Percentiles rank a stretch among this genome's conserved stretches.
Conservation (phyloP, 441 rosid species). For the Erodium moschatum region DNA sequence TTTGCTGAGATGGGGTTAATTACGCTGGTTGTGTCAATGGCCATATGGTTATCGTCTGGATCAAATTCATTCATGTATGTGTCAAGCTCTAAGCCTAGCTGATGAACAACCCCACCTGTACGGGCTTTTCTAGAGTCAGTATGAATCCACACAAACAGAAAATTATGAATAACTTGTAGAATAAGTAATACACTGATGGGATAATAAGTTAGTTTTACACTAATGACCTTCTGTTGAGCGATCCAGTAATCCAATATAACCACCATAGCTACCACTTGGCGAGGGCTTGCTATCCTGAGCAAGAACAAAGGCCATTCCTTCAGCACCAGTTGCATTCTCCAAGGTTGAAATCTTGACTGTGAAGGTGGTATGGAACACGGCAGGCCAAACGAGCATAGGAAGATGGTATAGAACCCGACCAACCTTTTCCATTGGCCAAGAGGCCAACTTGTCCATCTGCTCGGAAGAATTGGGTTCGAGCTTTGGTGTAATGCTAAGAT, state of each 20-base stretch:
- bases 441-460: no score
- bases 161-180: background rate
- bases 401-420: background rate
- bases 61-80: constrained; percentile 35
- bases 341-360: constrained; percentile 26
- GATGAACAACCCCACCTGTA: constrained; percentile 9
- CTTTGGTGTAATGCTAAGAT: background rate
- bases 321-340: constrained; percentile 16
- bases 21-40: constrained; percentile 28
- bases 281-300: constrained; percentile 24
- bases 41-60: constrained; percentile 31
- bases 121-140: background rate
- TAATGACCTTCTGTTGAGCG: constrained; percentile 24
- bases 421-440: background rate
- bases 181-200: no score
- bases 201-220: background rate
- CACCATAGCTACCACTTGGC: constrained; percentile 26
- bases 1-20: constrained; percentile 14
- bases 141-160: background rate
- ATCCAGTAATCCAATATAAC: constrained; percentile 34
- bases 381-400: constrained; percentile 28
- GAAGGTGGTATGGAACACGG: constrained; percentile 27
- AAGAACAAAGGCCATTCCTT: constrained; percentile 34
- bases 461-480: background rate
- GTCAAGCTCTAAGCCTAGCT: constrained; percentile 35